Percentiles rank a stretch among this genome's conserved stretches.
phyloP scores from a whole-genome alignment of 2,329 filamentous ascomycete genomes.

The Fusarium irregulare region DNA sequence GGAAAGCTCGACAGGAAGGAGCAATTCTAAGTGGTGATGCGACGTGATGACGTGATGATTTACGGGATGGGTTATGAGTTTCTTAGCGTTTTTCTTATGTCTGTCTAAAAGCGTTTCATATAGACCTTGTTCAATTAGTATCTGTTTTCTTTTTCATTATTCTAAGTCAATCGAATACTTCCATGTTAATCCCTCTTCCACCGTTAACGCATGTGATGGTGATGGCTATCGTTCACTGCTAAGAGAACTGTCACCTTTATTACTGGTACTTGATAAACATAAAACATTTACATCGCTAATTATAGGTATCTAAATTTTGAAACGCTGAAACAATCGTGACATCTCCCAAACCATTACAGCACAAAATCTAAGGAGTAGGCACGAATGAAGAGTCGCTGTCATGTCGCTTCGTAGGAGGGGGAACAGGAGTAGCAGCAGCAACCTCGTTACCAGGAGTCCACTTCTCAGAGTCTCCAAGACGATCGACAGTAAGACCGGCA shows the following conservation, averaged over 20 bases:
- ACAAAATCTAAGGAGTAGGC: neutral
- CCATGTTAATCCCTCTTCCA: neutral
- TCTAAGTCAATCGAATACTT: neutral
- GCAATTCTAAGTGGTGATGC: conserved; percentile 1
- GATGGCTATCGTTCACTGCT: neutral
- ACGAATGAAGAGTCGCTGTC: neutral
- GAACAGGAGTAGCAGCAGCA: neutral
- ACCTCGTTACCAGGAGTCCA: neutral
- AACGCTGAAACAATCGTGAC: neutral
- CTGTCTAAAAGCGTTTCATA: neutral
- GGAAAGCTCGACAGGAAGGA: conserved; percentile 48
- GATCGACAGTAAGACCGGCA: conserved; percentile 7
- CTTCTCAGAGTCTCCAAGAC: conserved; percentile 14
- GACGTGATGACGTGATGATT: conserved; percentile 1
- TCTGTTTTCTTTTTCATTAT: too few species aligned
- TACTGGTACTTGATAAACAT: accelerated
- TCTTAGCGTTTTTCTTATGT: neutral
- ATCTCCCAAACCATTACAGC: accelerated
- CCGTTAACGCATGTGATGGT: neutral
- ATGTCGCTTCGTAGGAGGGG: neutral
- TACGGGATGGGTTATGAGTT: neutral
- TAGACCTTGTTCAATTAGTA: neutral
- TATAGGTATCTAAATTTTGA: neutral
- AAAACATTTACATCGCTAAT: neutral
- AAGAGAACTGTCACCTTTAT: accelerated